A percentile compares a stretch with the other conserved stretches of the same genome.
Conservation (phyloP, 2,329 filamentous ascomycete species). For the Penicillium sp. region DNA sequence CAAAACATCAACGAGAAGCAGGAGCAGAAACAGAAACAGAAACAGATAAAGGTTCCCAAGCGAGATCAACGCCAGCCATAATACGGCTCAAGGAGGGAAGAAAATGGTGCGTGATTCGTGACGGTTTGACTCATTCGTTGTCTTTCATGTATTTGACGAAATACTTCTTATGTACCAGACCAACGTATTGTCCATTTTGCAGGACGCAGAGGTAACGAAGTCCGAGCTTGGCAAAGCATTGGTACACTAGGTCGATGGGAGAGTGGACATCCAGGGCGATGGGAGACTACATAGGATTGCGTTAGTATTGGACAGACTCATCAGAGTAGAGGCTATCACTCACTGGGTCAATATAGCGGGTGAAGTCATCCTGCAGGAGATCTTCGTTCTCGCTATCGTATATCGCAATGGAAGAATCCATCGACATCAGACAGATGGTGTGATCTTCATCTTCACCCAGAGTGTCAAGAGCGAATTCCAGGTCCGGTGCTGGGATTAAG, state of each 20-base stretch:
- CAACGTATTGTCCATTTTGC: constrained; percentile 80
- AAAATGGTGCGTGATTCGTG: constrained; percentile 5
- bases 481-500: constrained; percentile 88
- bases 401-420: constrained; percentile 57
- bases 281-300: constrained; percentile 63
- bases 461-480: constrained; percentile 89
- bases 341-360: constrained; percentile 85
- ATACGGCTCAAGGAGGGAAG: constrained; percentile 2
- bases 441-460: constrained; percentile 71
- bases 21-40: constrained; percentile 2
- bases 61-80: background rate
- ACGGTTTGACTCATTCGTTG: constrained; percentile 62
- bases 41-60: too few relatives aligned
- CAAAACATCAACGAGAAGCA: constrained; percentile 7
- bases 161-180: constrained; percentile 94
- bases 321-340: constrained; percentile 32
- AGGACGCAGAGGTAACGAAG: constrained; percentile 90
- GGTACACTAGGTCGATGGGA: constrained; percentile 93
- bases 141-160: constrained; percentile 95
- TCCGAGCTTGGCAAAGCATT: constrained; percentile 93
- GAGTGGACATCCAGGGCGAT: constrained; percentile 85
- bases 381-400: constrained; percentile 66
- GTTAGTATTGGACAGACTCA: constrained; percentile 10
- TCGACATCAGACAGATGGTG: constrained; percentile 78
- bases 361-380: constrained; percentile 79